These are phyloP conservation scores for Exophiala dermatitidis DNA, from an alignment of 2,329 filamentous ascomycete species.

Conservation along the genomic window DNA sequence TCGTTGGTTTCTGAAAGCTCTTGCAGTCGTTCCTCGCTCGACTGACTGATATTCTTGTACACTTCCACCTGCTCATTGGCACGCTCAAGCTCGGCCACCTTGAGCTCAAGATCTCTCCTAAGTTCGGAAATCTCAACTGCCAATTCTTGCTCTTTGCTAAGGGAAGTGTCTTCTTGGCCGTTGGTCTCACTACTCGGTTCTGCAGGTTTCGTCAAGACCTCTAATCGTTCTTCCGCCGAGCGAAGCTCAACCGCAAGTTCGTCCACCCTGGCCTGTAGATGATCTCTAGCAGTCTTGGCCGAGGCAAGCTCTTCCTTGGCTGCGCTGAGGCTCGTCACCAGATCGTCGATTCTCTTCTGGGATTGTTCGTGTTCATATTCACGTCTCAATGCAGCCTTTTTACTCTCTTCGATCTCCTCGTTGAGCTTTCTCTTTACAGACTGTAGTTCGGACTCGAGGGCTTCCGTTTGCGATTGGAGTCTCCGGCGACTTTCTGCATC, in stretches of 20 bases:
- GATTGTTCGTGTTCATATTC: conserved; percentile 84
- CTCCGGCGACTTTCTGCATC: conserved; percentile 77
- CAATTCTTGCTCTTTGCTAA: conserved; percentile 69
- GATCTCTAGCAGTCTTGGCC: conserved; percentile 79
- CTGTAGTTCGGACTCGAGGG: conserved; percentile 69
- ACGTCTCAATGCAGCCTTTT: conserved; percentile 73
- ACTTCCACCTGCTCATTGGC: conserved; percentile 75
- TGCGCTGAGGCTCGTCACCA: conserved; percentile 70
- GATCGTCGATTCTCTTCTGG: conserved; percentile 86
- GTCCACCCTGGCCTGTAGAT: conserved; percentile 80
- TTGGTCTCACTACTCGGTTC: conserved; percentile 41
- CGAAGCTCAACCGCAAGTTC: conserved; percentile 83
- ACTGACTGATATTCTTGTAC: conserved; percentile 81
- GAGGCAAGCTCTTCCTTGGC: conserved; percentile 80
- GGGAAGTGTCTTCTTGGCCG: conserved; percentile 47
- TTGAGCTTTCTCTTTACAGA: conserved; percentile 75
- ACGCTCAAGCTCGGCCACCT: conserved; percentile 71
- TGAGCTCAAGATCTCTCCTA: conserved; percentile 76
- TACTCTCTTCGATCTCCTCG: conserved; percentile 74
- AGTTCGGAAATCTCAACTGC: conserved; percentile 77
- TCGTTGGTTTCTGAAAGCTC: conserved; percentile 74
- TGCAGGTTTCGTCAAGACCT: conserved; percentile 65
- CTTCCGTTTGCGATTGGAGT: conserved; percentile 69
- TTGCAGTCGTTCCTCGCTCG: conserved; percentile 78
- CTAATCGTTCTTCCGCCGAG: conserved; percentile 79